A percentile compares a stretch with the other conserved stretches of the same genome.
phyloP scores from a whole-genome alignment of 2,329 filamentous ascomycete genomes.

The Stromatinia cepivora region DNA sequence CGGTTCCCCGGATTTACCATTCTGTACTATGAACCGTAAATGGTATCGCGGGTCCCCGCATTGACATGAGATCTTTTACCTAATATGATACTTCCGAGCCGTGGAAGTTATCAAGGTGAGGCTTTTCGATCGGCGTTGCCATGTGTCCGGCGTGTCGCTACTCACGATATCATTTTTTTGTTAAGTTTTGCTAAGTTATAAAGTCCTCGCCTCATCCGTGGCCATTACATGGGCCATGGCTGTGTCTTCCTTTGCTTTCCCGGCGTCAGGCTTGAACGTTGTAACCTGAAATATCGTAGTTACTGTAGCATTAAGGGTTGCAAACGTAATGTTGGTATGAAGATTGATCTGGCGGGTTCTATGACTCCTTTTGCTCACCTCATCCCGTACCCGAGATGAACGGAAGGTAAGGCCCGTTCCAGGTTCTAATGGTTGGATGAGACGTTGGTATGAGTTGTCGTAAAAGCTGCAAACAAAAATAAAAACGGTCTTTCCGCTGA shows the following conservation, averaged over 20 bases:
- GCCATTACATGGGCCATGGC: slow-evolving; percentile 8
- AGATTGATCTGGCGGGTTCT: slow-evolving; percentile 10
- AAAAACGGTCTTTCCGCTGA: background rate
- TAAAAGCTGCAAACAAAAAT: slow-evolving; percentile 18
- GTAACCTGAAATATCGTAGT: slow-evolving; percentile 3
- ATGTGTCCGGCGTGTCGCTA: slow-evolving; percentile 13
- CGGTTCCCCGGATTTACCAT: slow-evolving; percentile 19
- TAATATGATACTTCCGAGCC: slow-evolving; percentile 13
- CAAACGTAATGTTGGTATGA: background rate
- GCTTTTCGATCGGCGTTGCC: background rate
- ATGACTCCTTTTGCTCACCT: slow-evolving; percentile 21
- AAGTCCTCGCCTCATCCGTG: slow-evolving; percentile 3
- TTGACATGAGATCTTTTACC: slow-evolving; percentile 19
- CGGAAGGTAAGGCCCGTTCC: slow-evolving; percentile 28
- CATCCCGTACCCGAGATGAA: slow-evolving; percentile 20
- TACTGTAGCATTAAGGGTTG: background rate
- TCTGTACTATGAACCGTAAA: slow-evolving; percentile 15
- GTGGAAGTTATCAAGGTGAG: background rate
- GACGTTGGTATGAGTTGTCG: slow-evolving; percentile 4
- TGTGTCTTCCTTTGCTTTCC: slow-evolving; percentile 8
- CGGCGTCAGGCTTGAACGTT: slow-evolving; percentile 8
- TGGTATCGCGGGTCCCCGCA: slow-evolving; percentile 18
- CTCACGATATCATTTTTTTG: background rate
- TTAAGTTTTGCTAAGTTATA: background rate
- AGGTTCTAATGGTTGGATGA: slow-evolving; percentile 23